Conservation (phyloP, 129 eudicot species). For the Centella asiatica region DNA sequence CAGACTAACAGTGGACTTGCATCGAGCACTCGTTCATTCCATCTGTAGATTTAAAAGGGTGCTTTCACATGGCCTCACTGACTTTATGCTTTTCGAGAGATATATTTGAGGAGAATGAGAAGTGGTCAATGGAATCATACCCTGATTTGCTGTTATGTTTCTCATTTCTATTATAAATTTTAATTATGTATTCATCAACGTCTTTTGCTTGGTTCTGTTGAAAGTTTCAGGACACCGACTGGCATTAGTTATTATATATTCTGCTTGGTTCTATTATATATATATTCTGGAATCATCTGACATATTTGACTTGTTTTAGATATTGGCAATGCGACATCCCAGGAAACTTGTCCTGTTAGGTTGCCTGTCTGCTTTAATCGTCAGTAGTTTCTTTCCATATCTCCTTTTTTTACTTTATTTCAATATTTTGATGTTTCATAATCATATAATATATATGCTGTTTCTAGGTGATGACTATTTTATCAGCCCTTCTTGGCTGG, state of each 20-base stretch:
- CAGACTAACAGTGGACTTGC: too few relatives aligned
- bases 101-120: too few relatives aligned
- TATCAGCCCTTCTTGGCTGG: slow-evolving; percentile 95
- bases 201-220: not conserved
- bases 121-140: too few relatives aligned
- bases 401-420: not conserved
- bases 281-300: slow-evolving; percentile 6
- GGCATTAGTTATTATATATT: not conserved
- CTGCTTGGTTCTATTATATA: not conserved
- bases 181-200: too few relatives aligned
- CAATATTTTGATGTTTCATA: not conserved
- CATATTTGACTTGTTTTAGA: slow-evolving; percentile 36
- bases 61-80: too few relatives aligned
- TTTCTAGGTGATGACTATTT: slow-evolving; percentile 81
- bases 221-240: not conserved
- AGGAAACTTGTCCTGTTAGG: slow-evolving; percentile 89
- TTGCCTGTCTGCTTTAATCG: slow-evolving; percentile 78
- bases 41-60: too few relatives aligned
- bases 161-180: too few relatives aligned
- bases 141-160: too few relatives aligned
- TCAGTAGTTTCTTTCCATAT: slow-evolving; percentile 27
- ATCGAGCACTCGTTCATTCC: too few relatives aligned
- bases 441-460: slow-evolving; percentile 5
- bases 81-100: too few relatives aligned
- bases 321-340: slow-evolving; percentile 98